Evolutionary conservation across 164 flowering plant genomes (phyloP).

Genomic region (Santalum album): DNA sequence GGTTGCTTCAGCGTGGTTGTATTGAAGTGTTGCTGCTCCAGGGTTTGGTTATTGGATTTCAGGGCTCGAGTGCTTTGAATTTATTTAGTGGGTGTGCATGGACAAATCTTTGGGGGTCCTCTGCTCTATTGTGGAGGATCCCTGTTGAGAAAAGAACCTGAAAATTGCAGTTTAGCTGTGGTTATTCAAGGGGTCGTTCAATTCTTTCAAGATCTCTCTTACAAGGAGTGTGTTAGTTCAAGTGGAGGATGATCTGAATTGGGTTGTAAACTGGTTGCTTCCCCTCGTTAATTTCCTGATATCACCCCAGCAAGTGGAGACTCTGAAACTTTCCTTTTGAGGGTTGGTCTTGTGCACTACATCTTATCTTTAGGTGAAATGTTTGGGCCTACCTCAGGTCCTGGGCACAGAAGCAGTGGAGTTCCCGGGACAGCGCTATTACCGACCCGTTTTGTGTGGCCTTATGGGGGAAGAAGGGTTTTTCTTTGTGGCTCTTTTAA

Average conservation of each 20-base stretch:
- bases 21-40: background rate
- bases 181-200: too few relatives aligned
- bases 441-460: constrained; percentile 49
- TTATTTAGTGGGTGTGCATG: constrained; percentile 31
- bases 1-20: background rate
- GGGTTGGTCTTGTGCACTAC: background rate
- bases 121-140: constrained; percentile 49
- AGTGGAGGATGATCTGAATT: constrained; percentile 6
- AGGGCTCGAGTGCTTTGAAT: constrained; percentile 3
- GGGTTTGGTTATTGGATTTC: background rate
- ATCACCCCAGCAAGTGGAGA: constrained; percentile 6
- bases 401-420: constrained; percentile 26
- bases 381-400: constrained; percentile 29
- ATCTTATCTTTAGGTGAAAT: constrained; percentile 15
- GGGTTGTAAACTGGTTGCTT: background rate
- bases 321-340: background rate
- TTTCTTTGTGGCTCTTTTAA: constrained; percentile 43
- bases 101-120: constrained; percentile 38
- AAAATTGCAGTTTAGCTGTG: background rate
- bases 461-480: constrained; percentile 52
- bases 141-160: constrained; percentile 20
- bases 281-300: background rate
- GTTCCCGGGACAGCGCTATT: constrained; percentile 21
- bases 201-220: background rate
- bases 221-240: constrained; percentile 1